Conservation (phyloP, 305 asterid genomes). For the Petunia hybrid region DNA sequence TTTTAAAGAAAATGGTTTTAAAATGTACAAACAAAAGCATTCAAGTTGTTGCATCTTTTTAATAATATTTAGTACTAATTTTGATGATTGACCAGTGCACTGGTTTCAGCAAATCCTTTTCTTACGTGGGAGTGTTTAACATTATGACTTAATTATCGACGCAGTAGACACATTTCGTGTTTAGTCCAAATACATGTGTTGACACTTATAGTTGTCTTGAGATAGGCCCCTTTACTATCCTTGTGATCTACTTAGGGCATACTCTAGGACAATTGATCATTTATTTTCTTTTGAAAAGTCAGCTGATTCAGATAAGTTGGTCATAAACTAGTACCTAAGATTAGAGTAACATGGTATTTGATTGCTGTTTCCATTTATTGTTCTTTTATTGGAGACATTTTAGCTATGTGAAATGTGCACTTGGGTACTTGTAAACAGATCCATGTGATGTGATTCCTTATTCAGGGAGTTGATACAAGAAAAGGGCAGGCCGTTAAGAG, state of each 20-base stretch:
- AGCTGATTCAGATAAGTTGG: conserved; percentile 17
- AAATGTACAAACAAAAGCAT: not conserved
- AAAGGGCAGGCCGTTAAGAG: conserved; percentile 67
- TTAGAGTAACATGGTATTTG: not conserved
- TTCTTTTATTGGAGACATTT: conserved; percentile 9
- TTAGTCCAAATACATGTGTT: not conserved
- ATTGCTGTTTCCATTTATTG: not conserved
- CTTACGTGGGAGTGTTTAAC: not conserved
- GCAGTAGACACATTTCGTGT: not conserved
- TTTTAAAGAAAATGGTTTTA: not conserved
- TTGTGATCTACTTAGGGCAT: not conserved
- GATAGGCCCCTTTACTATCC: too few relatives aligned
- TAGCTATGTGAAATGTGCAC: conserved; percentile 17
- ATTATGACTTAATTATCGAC: not conserved
- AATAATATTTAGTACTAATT: not conserved
- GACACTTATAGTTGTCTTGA: too few relatives aligned
- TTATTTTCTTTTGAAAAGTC: conserved; percentile 26
- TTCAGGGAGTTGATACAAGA: conserved; percentile 71
- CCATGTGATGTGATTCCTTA: conserved; percentile 28
- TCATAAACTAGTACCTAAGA: conserved; percentile 8
- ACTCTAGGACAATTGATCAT: conserved; percentile 16
- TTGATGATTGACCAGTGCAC: conserved; percentile 1
- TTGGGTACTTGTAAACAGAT: conserved; percentile 25
- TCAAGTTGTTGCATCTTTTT: not conserved
- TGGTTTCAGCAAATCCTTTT: not conserved